Evolutionary conservation across 352 stramenopile species (phyloP).

Genomic region (Synura sp.): DNA sequence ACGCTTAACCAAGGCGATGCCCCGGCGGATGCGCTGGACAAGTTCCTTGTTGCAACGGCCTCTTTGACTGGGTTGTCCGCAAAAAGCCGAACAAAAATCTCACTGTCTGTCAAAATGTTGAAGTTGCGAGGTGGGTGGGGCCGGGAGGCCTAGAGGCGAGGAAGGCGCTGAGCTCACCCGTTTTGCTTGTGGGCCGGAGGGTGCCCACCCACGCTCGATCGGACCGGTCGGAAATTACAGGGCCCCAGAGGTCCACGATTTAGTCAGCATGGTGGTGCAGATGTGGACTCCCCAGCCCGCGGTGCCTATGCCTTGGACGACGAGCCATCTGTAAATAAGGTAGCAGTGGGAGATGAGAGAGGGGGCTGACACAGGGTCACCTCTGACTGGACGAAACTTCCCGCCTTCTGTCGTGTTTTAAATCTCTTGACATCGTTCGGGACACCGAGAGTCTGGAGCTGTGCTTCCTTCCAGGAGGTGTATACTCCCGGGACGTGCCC

Average conservation of each 20-base stretch:
- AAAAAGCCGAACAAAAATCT: slow-evolving; percentile 25
- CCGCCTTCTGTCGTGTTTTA: slow-evolving; percentile 20
- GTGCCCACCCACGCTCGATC: slow-evolving; percentile 17
- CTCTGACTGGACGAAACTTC: slow-evolving; percentile 6
- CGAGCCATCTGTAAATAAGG: slow-evolving; percentile 13
- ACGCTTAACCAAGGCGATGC: slow-evolving; percentile 17
- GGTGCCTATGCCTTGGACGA: slow-evolving; percentile 15
- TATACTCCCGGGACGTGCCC: too few species aligned
- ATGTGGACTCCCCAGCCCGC: slow-evolving; percentile 18
- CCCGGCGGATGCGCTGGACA: slow-evolving; percentile 14
- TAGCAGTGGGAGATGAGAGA: slow-evolving; percentile 5
- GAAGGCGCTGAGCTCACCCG: slow-evolving; percentile 20
- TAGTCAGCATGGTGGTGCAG: slow-evolving; percentile 22
- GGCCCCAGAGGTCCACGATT: slow-evolving; percentile 19
- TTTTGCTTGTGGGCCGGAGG: slow-evolving; percentile 22
- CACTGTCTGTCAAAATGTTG: slow-evolving; percentile 23
- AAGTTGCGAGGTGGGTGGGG: slow-evolving; percentile 1
- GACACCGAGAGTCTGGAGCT: too few species aligned
- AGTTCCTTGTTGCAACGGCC: slow-evolving; percentile 25
- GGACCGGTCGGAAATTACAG: slow-evolving; percentile 13
- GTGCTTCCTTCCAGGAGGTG: too few species aligned
- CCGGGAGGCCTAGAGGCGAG: background rate
- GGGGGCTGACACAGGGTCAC: slow-evolving; percentile 8
- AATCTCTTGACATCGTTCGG: slow-evolving; percentile 29
- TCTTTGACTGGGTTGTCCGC: slow-evolving; percentile 11